Evolutionary conservation across 2,329 filamentous ascomycete species (phyloP), one percentile per base, ranked within the genome.

Genomic region (Simplicillium aogashimaense): DNA sequence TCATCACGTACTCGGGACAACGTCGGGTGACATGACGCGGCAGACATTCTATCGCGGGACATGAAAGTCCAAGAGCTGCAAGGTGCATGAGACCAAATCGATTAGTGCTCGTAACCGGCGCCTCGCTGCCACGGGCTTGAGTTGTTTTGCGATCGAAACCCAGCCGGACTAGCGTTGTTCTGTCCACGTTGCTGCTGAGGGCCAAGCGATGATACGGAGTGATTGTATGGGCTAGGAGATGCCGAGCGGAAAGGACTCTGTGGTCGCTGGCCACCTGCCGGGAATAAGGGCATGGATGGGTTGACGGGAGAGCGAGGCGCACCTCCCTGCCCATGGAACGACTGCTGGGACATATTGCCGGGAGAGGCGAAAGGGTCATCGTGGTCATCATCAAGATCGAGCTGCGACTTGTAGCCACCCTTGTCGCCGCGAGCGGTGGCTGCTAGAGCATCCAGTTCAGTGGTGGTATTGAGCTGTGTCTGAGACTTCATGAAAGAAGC

Each of bases 401-500:
- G 45, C 11, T 57, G 55, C n/a, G 51, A 50, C 37, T 87, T 86
- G 33, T 44, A 44, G 32, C 42, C 42, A 15, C 38, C 42, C 42
- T 86, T 86, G 57, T 94, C 88, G 43, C 88, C 88, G 55, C 89
- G 82, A 25, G 89, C 89, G 4, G 89, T 94, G n/a, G 85, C 86
- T 48, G 86, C 89, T 43, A 95, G 69, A 7, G 89, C 89, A 59
- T 95, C 88, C 37, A 95, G 74, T 63, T 95, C 89, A 5, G 88
- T 94, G 6, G 83, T 86, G 13, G 70, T 65, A 36, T 64, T 76
- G 39, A 95, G 69, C 54, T 90, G 82, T 5, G 85, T 85, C 61
- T 92, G 85, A 11, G 88, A 95, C 70, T 95, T 95, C 80, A 95
- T 95, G 66, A 97, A 95, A 9, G 89, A 95, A 38, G 87, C 87